These are phyloP conservation scores for Trichosanthes cucumerina DNA, from an alignment of 306 rosid species.

Conservation along the genomic window DNA sequence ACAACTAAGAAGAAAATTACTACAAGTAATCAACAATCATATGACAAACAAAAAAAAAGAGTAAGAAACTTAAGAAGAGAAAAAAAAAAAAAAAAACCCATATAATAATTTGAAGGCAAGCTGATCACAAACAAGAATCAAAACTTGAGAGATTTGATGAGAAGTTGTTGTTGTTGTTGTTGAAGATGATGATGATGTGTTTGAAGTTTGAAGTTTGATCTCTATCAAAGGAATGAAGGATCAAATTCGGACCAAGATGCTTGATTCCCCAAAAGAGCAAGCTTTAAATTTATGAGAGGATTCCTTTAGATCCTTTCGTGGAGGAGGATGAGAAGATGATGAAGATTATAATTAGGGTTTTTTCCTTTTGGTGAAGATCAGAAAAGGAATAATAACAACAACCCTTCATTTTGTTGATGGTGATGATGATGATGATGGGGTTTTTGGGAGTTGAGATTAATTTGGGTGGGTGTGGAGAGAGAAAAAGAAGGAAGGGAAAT, in stretches of 20 bases:
- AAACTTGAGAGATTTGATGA: neutral
- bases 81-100: neutral
- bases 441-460: neutral
- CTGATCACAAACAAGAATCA: neutral
- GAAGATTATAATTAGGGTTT: constrained; percentile 31
- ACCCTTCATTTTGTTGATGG: neutral
- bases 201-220: constrained; percentile 13
- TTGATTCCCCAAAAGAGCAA: constrained; percentile 73
- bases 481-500: constrained; percentile 15
- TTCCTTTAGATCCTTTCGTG: constrained; percentile 14
- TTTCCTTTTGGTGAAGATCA: constrained; percentile 5
- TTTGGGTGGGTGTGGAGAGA: constrained; percentile 17
- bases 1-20: neutral
- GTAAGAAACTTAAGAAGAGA: neutral
- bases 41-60: neutral
- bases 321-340: constrained; percentile 7
- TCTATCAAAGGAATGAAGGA: constrained; percentile 32
- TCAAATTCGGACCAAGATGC: constrained; percentile 86
- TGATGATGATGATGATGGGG: neutral
- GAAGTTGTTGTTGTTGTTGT: neutral
- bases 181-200: neutral
- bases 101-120: neutral
- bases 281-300: constrained; percentile 23
- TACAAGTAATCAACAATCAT: neutral
- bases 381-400: neutral